Evolutionary conservation across 1,284 basidiomycete genomes (phyloP).

Genomic region (Inonotus obliquus): DNA sequence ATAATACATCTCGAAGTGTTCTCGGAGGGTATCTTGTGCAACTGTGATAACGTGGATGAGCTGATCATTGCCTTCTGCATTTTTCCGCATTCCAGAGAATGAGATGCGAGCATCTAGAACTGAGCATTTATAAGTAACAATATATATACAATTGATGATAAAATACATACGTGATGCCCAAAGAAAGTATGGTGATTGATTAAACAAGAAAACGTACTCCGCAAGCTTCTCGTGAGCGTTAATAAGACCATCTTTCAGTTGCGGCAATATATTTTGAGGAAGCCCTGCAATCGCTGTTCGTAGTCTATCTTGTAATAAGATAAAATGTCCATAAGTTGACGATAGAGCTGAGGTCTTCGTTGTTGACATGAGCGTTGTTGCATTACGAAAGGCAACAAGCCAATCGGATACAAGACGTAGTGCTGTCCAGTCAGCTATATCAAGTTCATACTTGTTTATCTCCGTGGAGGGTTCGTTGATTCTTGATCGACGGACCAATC

Average conservation of each 20-base stretch:
- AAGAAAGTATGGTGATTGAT: slow-evolving; percentile 21
- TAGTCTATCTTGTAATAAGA: slow-evolving; percentile 22
- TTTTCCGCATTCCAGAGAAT: not conserved
- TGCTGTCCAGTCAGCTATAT: slow-evolving; percentile 23
- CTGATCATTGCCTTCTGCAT: slow-evolving; percentile 9
- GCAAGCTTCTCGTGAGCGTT: slow-evolving; percentile 22
- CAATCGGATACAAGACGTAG: slow-evolving; percentile 22
- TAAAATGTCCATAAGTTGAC: slow-evolving; percentile 21
- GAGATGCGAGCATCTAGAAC: slow-evolving; percentile 19
- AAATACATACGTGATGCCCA: slow-evolving; percentile 22
- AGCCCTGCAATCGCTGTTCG: slow-evolving; percentile 9
- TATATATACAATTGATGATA: not conserved
- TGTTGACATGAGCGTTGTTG: slow-evolving; percentile 28
- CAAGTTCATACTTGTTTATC: slow-evolving; percentile 19
- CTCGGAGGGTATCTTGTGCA: not conserved
- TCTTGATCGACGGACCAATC: no score
- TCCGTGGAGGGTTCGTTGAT: no score
- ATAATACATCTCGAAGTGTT: slow-evolving; percentile 6
- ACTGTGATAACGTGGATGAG: slow-evolving; percentile 1
- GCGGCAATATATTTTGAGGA: slow-evolving; percentile 7
- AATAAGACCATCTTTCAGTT: slow-evolving; percentile 13
- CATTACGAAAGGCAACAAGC: slow-evolving; percentile 23
- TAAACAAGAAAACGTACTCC: slow-evolving; percentile 19
- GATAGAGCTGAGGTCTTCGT: slow-evolving; percentile 24
- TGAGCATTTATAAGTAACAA: not conserved